phyloP scores from a whole-genome alignment of 208 protist species.

The Crithidia bombi region DNA sequence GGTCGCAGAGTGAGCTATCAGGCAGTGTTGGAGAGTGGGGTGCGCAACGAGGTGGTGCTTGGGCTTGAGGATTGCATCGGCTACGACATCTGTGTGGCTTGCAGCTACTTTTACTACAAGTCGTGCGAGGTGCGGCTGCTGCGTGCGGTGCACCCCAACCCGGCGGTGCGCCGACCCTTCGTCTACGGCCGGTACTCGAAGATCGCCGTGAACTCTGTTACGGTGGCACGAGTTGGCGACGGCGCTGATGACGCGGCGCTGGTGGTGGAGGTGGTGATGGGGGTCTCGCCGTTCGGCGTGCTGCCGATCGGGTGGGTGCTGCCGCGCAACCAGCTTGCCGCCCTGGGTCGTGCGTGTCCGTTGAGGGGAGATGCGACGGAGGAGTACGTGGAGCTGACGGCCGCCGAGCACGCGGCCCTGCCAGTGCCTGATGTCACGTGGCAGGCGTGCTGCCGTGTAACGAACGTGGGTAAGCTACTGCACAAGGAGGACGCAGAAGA shows the following conservation, averaged over 20 bases:
- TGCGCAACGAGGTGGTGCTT: constrained; percentile 25
- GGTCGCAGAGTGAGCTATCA: constrained; percentile 25
- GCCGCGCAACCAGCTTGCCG: constrained; percentile 12
- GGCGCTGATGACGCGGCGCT: background rate
- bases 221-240: constrained; percentile 4
- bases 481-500: background rate
- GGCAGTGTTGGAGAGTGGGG: constrained; percentile 34
- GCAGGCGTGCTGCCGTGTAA: constrained; percentile 21
- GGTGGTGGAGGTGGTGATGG: constrained; percentile 32
- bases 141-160: constrained; percentile 31
- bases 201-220: constrained; percentile 28
- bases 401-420: constrained; percentile 19
- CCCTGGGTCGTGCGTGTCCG: constrained; percentile 20
- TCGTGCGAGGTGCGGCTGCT: constrained; percentile 31
- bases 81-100: constrained; percentile 55
- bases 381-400: constrained; percentile 29
- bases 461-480: constrained; percentile 13
- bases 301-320: constrained; percentile 46
- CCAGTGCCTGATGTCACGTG: constrained; percentile 21
- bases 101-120: constrained; percentile 48
- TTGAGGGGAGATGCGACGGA: background rate
- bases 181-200: constrained; percentile 22
- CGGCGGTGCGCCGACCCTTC: constrained; percentile 27
- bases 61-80: constrained; percentile 24
- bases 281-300: constrained; percentile 32